Evolutionary conservation across 2,329 filamentous ascomycete species (phyloP), one percentile per base, ranked within the genome.

Genomic region (Pseudopyricularia javanii): DNA sequence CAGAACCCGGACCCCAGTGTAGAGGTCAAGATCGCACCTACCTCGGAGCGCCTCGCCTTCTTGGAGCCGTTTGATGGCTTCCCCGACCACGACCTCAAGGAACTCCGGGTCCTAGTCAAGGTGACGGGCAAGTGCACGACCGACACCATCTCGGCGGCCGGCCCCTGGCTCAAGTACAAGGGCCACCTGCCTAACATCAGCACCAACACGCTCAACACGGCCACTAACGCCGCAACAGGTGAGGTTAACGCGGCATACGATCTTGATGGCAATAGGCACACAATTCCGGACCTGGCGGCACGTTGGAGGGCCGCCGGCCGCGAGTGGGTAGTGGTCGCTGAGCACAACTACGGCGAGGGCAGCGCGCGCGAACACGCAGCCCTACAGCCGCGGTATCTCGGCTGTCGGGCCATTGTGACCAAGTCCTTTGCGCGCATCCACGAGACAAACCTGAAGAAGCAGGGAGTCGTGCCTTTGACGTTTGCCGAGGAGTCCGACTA

Each of bases 131-230:
- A 98, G 73, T 98, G 93, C 77, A 98, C 93, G 54, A 98, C 93
- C 45, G 93, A 98, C 71, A 97, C 93, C 61, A 98, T 98, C 70
- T 97, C 91, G 35, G 91, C 91, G 33, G 91, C 91, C 1, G 91
- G 91, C 6, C 91, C 91, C 15, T 97, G 91, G 91, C 81, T 98
- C 60, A 97, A 97, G 72, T 98, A 97, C 82, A 97, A 97, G 77
- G 93, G 93, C 57, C 93, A 98, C 70, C 81, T 98, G 57, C 89
- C 93, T 68, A 98, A 98, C 75, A 98, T 98, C 68, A 87, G 85
- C 61, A 89, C 89, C 65, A 98, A 98, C 79, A 98, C 93, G 2
- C 82, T 98, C 59, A 96, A 96, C 71, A 93, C 90, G 52, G 93
- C 93, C 55, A 78, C 91, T 65, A 96, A 96, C 69, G 90, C 87